Percentiles rank a stretch among this genome's conserved stretches.
Evolutionary conservation across 2,329 filamentous ascomycete species (phyloP).

Genomic region (Tolypocladium album): DNA sequence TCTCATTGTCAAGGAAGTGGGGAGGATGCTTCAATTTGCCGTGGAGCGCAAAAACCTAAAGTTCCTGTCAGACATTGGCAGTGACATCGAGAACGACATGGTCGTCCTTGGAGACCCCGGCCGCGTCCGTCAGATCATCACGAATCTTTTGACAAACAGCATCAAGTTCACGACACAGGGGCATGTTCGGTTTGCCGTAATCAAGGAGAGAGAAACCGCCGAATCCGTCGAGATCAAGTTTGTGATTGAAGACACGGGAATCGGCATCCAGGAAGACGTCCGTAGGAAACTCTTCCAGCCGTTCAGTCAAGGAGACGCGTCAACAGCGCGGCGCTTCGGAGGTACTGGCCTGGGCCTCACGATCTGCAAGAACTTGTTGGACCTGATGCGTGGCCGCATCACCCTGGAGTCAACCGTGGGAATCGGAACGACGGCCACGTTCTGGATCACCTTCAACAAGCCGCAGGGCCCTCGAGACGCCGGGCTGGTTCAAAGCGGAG

Average conservation of each 20-base stretch:
- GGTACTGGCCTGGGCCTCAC: constrained; percentile 70
- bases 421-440: constrained; percentile 61
- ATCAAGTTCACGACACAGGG: constrained; percentile 67
- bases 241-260: constrained; percentile 65
- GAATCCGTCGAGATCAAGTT: constrained; percentile 61
- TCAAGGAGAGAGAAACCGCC: constrained; percentile 50
- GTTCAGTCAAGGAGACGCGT: constrained; percentile 73
- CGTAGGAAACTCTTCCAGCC: constrained; percentile 64
- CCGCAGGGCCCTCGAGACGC: constrained; percentile 39
- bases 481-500: constrained; percentile 49
- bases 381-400: constrained; percentile 72
- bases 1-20: constrained; percentile 66
- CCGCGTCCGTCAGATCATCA: constrained; percentile 72
- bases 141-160: constrained; percentile 66
- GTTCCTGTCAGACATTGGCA: constrained; percentile 55
- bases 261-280: constrained; percentile 72
- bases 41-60: constrained; percentile 69
- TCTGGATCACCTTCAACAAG: constrained; percentile 69
- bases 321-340: constrained; percentile 67
- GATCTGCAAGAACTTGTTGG: constrained; percentile 71
- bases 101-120: constrained; percentile 83
- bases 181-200: constrained; percentile 54
- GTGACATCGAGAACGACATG: constrained; percentile 53
- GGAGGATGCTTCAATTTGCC: constrained; percentile 79
- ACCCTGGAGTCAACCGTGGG: constrained; percentile 56